A percentile compares a stretch with the other conserved stretches of the same genome.
phyloP scores from a whole-genome alignment of 179 eudicot genomes.

The Spinacia oleracea region DNA sequence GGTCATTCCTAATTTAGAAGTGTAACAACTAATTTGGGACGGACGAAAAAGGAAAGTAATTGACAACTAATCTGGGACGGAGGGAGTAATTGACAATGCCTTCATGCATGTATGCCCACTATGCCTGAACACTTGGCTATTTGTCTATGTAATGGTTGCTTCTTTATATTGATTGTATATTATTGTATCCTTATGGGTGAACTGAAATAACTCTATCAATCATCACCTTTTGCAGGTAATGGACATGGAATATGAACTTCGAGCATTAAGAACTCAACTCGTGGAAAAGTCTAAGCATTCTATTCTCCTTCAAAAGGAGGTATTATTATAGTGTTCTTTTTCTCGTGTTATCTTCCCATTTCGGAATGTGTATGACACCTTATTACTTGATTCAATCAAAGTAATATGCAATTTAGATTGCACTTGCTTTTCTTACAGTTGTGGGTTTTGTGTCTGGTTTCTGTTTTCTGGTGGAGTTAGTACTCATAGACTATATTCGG shows the following conservation, averaged over 20 bases:
- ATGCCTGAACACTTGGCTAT: not conserved
- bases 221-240: conserved; percentile 55
- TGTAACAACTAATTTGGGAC: too few relatives aligned
- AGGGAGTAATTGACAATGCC: not conserved
- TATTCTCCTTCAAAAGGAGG: conserved; percentile 90
- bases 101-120: not conserved
- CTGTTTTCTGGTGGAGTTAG: conserved; percentile 1
- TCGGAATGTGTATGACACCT: not conserved
- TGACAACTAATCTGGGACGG: too few relatives aligned
- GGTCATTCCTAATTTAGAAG: too few relatives aligned
- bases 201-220: conserved; percentile 4
- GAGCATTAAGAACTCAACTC: conserved; percentile 85
- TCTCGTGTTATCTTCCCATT: not conserved
- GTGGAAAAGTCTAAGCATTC: conserved; percentile 85
- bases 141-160: not conserved
- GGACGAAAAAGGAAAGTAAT: too few relatives aligned
- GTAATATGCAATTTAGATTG: conserved; percentile 2
- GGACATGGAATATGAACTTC: conserved; percentile 99
- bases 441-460: not conserved
- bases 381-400: not conserved
- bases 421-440: not conserved
- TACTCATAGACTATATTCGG: not conserved
- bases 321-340: conserved; percentile 33
- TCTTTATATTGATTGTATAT: not conserved
- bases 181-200: not conserved